Percentiles rank a stretch among this genome's conserved stretches.
phyloP scores from a whole-genome alignment of 805 yeast genomes.

The Lachancea nothofagi region DNA sequence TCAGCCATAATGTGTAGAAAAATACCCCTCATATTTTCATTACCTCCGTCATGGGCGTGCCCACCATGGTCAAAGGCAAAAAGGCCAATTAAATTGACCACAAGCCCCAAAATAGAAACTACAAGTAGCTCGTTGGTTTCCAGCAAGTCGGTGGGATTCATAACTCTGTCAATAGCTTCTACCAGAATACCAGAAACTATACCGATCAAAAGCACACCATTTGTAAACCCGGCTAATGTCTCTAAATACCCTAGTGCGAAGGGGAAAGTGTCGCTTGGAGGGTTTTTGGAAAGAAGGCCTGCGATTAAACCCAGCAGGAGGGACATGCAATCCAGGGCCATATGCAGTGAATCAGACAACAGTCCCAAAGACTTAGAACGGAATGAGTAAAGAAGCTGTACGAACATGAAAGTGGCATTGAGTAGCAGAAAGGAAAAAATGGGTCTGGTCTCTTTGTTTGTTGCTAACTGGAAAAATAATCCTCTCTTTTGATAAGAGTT shows the following conservation, averaged over 20 bases:
- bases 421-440: slow-evolving; percentile 81
- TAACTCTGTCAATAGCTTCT: slow-evolving; percentile 78
- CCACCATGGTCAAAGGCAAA: slow-evolving; percentile 91
- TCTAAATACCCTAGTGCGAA: slow-evolving; percentile 83
- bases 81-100: slow-evolving; percentile 88
- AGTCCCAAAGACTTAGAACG: slow-evolving; percentile 89
- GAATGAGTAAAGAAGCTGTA: slow-evolving; percentile 87
- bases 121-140: slow-evolving; percentile 78
- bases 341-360: slow-evolving; percentile 88
- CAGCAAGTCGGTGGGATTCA: slow-evolving; percentile 69
- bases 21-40: slow-evolving; percentile 86
- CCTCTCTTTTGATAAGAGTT: slow-evolving; percentile 8
- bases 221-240: slow-evolving; percentile 91
- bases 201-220: slow-evolving; percentile 82
- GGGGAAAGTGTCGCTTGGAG: slow-evolving; percentile 68
- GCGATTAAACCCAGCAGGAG: slow-evolving; percentile 86
- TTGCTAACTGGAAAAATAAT: slow-evolving; percentile 33
- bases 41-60: slow-evolving; percentile 35
- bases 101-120: slow-evolving; percentile 76
- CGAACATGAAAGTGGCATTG: slow-evolving; percentile 89
- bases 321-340: slow-evolving; percentile 93
- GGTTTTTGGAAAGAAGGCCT: slow-evolving; percentile 55
- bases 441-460: slow-evolving; percentile 70
- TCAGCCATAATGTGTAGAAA: slow-evolving; percentile 93
- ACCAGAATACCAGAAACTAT: slow-evolving; percentile 83